Percentiles rank a stretch among this genome's conserved stretches.
phyloP scores from a whole-genome alignment of 805 yeast species.

The Saccharomycopsis lassenensis region DNA sequence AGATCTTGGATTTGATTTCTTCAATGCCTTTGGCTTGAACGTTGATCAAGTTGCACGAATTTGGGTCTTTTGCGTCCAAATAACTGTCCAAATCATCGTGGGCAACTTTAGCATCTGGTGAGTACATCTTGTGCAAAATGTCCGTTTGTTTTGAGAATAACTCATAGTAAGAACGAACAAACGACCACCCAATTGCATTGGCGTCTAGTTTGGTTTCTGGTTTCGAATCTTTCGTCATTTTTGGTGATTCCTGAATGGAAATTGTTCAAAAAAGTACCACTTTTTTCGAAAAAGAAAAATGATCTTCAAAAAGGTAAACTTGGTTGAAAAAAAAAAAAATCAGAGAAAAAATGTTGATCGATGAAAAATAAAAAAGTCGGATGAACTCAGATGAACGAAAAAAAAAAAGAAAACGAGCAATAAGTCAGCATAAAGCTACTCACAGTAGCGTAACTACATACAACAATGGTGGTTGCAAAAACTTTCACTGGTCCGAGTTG shows the following conservation, averaged over 20 bases:
- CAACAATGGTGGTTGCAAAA: no score
- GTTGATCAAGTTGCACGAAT: background rate
- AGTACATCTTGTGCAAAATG: conserved; percentile 4
- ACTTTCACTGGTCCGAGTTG: no score
- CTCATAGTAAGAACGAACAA: conserved; percentile 9
- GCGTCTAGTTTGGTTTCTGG: conserved; percentile 1
- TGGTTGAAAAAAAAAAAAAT: background rate
- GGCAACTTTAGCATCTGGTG: conserved; percentile 7
- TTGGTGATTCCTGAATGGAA: background rate
- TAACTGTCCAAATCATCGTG: conserved; percentile 10
- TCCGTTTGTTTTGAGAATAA: conserved; percentile 5
- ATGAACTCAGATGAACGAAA: no score
- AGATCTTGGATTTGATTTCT: conserved; percentile 10
- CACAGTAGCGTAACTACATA: no score
- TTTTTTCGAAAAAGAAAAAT: background rate
- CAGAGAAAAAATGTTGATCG: background rate
- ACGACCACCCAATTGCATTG: conserved; percentile 13
- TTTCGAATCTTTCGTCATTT: background rate
- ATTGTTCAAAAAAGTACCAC: background rate
- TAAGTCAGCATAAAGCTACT: no score
- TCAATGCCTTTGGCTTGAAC: conserved; percentile 12
- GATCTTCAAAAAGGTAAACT: background rate
- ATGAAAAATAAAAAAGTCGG: background rate
- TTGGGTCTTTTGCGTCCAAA: conserved; percentile 3
- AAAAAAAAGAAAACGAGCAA: no score